Percentiles rank a stretch among this genome's conserved stretches.
Conservation (phyloP, 768 basidiomycete genomes). For the Amanita polypyramis region DNA sequence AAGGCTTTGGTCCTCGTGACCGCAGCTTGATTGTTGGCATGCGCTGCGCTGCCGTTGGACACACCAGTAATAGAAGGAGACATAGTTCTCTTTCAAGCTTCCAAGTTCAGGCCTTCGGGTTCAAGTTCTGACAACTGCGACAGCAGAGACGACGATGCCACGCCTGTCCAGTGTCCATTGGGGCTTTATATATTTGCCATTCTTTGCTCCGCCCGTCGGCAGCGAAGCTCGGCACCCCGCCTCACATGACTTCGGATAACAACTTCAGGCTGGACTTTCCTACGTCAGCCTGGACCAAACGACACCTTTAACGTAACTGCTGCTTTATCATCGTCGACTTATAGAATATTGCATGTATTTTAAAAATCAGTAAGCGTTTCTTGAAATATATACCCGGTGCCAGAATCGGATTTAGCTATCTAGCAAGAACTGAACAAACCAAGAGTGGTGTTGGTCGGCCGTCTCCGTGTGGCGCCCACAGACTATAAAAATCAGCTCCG, state of each 20-base stretch:
- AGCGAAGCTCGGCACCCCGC: background rate
- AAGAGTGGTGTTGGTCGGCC: too few relatives aligned
- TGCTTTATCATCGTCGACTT: background rate
- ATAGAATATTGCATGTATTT: background rate
- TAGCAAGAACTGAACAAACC: too few relatives aligned
- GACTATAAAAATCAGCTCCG: too few relatives aligned
- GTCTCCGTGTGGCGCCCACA: too few relatives aligned
- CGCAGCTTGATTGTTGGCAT: slow-evolving; percentile 10
- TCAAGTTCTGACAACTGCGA: background rate
- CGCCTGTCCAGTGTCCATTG: background rate
- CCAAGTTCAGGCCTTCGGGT: background rate
- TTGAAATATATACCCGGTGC: background rate
- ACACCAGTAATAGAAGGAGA: slow-evolving; percentile 4
- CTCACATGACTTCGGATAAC: background rate
- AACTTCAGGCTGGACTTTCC: background rate
- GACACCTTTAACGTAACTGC: too few relatives aligned
- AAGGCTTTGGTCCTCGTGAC: slow-evolving; percentile 8
- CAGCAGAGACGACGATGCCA: background rate
- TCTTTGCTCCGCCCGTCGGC: slow-evolving; percentile 3
- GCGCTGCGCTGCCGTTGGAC: background rate
- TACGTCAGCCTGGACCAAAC: too few relatives aligned
- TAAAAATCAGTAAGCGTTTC: background rate
- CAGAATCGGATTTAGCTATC: background rate
- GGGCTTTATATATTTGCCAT: background rate
- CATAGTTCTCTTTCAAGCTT: slow-evolving; percentile 2